phyloP scores from a whole-genome alignment of 2,329 filamentous ascomycete species.

The Arthrobotrys pseudoclavata region DNA sequence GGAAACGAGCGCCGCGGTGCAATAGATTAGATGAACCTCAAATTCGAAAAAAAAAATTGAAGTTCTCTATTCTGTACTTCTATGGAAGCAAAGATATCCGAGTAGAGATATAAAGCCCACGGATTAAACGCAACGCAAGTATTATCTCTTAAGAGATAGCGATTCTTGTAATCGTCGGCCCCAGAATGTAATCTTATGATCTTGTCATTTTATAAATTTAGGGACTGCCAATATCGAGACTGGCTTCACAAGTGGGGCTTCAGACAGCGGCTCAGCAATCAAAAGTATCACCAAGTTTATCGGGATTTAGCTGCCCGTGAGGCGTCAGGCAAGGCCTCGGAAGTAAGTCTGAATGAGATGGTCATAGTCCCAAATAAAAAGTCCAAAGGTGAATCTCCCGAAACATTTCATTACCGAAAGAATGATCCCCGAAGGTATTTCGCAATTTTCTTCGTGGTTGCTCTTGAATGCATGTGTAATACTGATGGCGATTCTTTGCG shows the following conservation, averaged over 20 bases:
- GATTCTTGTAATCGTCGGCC: no score
- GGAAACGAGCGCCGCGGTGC: conserved; percentile 2
- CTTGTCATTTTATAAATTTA: neutral
- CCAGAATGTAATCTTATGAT: no score
- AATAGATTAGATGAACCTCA: conserved; percentile 7
- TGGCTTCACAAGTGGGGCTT: conserved; percentile 11
- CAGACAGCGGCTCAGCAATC: conserved; percentile 5
- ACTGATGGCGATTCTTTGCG: neutral
- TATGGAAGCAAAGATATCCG: neutral
- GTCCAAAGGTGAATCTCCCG: conserved; percentile 19
- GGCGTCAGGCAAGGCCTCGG: conserved; percentile 4
- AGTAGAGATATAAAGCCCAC: neutral
- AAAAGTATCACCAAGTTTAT: conserved; percentile 7
- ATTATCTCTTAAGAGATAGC: neutral
- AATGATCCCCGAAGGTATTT: neutral
- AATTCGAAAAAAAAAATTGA: conserved; percentile 2
- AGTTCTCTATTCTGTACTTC: neutral
- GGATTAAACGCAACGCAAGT: conserved; percentile 14
- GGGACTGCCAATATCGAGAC: conserved; percentile 16
- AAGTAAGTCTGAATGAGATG: neutral
- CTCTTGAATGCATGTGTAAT: neutral
- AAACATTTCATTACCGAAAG: conserved; percentile 24
- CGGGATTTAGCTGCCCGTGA: neutral
- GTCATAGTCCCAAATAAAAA: neutral
- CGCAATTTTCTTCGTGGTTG: no score